A percentile compares a stretch with the other conserved stretches of the same genome.
Conservation (phyloP, 495 filamentous ascomycete species). For the Daldinia decipiens region DNA sequence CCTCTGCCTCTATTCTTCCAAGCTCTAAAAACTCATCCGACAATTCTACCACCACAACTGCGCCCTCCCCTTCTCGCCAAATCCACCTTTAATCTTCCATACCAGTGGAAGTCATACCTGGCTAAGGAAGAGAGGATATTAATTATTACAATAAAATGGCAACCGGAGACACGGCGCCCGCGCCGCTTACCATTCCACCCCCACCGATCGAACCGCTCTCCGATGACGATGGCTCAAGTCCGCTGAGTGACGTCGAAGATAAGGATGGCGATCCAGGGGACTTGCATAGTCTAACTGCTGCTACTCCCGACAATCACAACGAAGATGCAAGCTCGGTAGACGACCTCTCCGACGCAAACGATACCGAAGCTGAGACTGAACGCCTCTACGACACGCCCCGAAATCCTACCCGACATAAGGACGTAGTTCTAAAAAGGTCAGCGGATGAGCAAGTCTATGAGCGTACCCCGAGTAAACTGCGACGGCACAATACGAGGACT, state of each 20-base stretch:
- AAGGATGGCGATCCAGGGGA: slow-evolving; percentile 62
- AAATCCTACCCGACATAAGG: slow-evolving; percentile 68
- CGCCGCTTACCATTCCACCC: slow-evolving; percentile 58
- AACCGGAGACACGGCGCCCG: slow-evolving; percentile 57
- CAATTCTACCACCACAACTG: slow-evolving; percentile 18
- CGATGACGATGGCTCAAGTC: slow-evolving; percentile 63
- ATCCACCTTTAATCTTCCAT: slow-evolving; percentile 5
- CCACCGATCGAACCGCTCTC: slow-evolving; percentile 53
- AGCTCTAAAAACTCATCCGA: slow-evolving; percentile 39
- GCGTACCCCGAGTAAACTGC: slow-evolving; percentile 75
- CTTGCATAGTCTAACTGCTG: slow-evolving; percentile 52
- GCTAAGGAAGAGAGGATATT: neutral
- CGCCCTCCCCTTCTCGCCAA: slow-evolving; percentile 4
- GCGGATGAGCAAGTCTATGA: slow-evolving; percentile 57
- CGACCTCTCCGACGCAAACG: slow-evolving; percentile 70
- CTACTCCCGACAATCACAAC: slow-evolving; percentile 62
- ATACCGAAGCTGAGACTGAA: slow-evolving; percentile 99
- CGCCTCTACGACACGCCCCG: slow-evolving; percentile 91
- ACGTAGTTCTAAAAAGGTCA: slow-evolving; percentile 66
- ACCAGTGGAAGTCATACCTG: neutral
- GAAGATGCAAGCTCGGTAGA: slow-evolving; percentile 59
- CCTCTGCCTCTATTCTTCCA: slow-evolving; percentile 8
- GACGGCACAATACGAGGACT: slow-evolving; percentile 50
- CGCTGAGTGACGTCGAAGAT: slow-evolving; percentile 93
- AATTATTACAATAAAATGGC: slow-evolving; percentile 50